Percentiles rank a stretch among this genome's conserved stretches.
These are phyloP conservation scores for Fusarium azukiicola DNA, from an alignment of 2,329 filamentous ascomycete species.

Conservation along the genomic window DNA sequence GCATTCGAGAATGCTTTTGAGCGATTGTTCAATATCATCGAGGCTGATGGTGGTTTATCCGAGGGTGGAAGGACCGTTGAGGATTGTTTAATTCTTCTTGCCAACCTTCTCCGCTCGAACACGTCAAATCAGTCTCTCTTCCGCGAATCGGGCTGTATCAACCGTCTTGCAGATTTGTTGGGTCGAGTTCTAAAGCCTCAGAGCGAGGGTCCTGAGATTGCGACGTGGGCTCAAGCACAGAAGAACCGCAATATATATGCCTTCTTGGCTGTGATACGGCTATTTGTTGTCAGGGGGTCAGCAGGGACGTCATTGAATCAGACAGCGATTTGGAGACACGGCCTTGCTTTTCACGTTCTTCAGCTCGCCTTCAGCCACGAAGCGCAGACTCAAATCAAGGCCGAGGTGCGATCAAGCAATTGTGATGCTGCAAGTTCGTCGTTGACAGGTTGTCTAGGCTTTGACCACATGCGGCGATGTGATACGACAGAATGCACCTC, in stretches of 20 bases:
- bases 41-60: constrained; percentile 88
- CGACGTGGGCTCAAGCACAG: constrained; percentile 88
- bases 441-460: constrained; percentile 74
- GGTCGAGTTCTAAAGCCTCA: constrained; percentile 76
- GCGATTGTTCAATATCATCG: constrained; percentile 90
- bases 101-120: constrained; percentile 93
- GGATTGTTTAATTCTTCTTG: constrained; percentile 94
- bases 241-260: constrained; percentile 96
- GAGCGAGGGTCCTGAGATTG: constrained; percentile 78
- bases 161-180: constrained; percentile 85
- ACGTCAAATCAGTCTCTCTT: constrained; percentile 96
- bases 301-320: constrained; percentile 92
- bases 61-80: constrained; percentile 94
- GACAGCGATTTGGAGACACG: constrained; percentile 90
- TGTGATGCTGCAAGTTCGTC: constrained; percentile 12
- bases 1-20: constrained; percentile 98
- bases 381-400: constrained; percentile 88
- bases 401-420: constrained; percentile 78
- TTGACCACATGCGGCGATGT: constrained; percentile 92
- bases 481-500: constrained; percentile 87
- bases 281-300: constrained; percentile 92
- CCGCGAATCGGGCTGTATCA: constrained; percentile 92
- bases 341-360: constrained; percentile 88
- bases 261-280: constrained; percentile 89
- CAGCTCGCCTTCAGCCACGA: constrained; percentile 89